A percentile compares a stretch with the other conserved stretches of the same genome.
Conservation (phyloP, 2,329 filamentous ascomycete genomes). For the Akanthomyces muscarius region DNA sequence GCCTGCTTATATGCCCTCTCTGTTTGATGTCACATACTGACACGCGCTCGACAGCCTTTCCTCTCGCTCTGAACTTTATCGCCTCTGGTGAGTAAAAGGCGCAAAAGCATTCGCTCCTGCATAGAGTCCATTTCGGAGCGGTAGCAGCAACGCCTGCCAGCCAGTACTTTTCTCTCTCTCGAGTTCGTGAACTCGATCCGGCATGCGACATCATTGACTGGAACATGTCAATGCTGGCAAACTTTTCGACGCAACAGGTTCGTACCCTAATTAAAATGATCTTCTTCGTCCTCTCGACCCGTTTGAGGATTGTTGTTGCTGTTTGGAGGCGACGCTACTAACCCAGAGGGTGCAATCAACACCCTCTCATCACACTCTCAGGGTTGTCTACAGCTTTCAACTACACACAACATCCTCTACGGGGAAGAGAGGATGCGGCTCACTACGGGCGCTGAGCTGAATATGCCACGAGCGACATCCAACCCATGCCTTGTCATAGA, state of each 20-base stretch:
- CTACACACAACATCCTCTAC: conserved; percentile 16
- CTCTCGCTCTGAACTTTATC: conserved; percentile 84
- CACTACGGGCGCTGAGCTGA: conserved; percentile 82
- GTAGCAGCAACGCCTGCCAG: conserved; percentile 45
- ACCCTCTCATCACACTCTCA: not conserved
- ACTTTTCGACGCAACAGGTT: conserved; percentile 33
- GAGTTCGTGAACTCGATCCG: not conserved
- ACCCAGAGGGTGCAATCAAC: conserved; percentile 16
- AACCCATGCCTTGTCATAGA: conserved; percentile 37
- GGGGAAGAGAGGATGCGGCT: conserved; percentile 52
- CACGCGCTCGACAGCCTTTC: conserved; percentile 54
- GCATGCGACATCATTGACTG: not conserved
- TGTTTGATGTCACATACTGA: conserved; percentile 26
- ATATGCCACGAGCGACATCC: conserved; percentile 43
- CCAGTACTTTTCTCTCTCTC: not conserved
- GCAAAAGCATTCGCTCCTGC: conserved; percentile 23
- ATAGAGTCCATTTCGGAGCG: conserved; percentile 52
- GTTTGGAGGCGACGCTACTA: conserved; percentile 16
- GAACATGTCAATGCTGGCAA: not conserved
- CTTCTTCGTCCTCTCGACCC: conserved; percentile 34
- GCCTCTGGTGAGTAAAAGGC: conserved; percentile 73
- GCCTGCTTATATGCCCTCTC: no score
- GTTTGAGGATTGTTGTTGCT: conserved; percentile 13
- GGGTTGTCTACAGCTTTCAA: not conserved
- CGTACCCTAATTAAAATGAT: conserved; percentile 33